Percentiles rank a stretch among this genome's conserved stretches.
phyloP scores from a whole-genome alignment of 257 asterid genomes.

The Solanum appendiculatum region DNA sequence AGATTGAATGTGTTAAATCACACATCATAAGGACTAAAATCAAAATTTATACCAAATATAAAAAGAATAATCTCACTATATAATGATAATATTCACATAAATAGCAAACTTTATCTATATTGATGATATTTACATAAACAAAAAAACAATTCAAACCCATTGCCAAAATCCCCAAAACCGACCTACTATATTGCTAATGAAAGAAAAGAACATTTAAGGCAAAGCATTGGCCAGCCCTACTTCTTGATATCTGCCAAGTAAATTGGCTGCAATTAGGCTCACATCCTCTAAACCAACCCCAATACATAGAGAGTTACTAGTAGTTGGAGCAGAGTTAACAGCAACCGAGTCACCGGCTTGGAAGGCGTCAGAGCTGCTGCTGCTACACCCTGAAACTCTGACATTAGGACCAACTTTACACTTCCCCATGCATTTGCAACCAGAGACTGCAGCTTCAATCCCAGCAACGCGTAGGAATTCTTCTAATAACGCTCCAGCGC shows the following conservation, averaged over 20 bases:
- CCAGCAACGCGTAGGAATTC: conserved; percentile 49
- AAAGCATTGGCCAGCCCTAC: conserved; percentile 22
- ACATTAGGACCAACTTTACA: conserved; percentile 82
- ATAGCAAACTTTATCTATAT: not conserved
- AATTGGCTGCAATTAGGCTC: conserved; percentile 37
- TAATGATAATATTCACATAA: not conserved
- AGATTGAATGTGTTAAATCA: not conserved
- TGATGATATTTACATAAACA: not conserved
- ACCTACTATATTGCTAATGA: not conserved
- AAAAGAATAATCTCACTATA: not conserved
- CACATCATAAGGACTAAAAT: fast-evolving
- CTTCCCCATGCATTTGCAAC: conserved; percentile 93
- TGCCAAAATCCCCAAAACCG: not conserved
- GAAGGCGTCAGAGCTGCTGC: not conserved
- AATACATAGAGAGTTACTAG: conserved; percentile 28
- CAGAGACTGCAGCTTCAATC: conserved; percentile 49
- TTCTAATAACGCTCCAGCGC: conserved; percentile 43
- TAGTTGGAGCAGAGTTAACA: not conserved
- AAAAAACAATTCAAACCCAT: not conserved
- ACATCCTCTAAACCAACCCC: conserved; percentile 78
- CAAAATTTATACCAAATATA: not conserved
- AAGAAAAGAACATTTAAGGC: not conserved
- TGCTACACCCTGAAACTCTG: conserved; percentile 21
- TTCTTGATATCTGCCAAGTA: conserved; percentile 21
- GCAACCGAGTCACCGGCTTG: not conserved